Evolutionary conservation across 805 yeast genomes (phyloP).

Genomic region (Yamadazyma phyllophila): DNA sequence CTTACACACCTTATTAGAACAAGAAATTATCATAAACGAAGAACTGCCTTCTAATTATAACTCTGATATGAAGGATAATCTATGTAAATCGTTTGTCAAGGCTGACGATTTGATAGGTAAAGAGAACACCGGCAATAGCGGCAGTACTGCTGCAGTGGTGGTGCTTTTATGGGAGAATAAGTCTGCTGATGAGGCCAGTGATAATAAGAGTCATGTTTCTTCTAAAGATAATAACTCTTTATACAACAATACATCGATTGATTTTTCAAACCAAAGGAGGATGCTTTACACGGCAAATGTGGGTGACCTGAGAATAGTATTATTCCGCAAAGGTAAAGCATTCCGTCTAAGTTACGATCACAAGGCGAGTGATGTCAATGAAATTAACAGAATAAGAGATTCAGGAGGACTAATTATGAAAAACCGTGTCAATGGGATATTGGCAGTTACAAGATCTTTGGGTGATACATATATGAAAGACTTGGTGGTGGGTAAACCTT

Average conservation of each 20-base stretch:
- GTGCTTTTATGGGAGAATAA: constrained; percentile 75
- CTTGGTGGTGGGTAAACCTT: constrained; percentile 85
- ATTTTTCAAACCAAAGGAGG: constrained; percentile 48
- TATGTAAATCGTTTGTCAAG: constrained; percentile 66
- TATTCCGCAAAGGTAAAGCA: constrained; percentile 73
- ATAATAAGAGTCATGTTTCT: neutral
- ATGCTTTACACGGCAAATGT: constrained; percentile 92
- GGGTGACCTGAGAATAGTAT: constrained; percentile 86
- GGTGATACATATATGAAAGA: constrained; percentile 94
- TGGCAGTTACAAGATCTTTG: constrained; percentile 89
- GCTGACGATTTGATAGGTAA: constrained; percentile 70
- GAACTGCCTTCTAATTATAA: constrained; percentile 4
- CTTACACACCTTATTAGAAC: constrained; percentile 67
- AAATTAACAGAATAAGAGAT: constrained; percentile 68
- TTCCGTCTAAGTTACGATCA: constrained; percentile 87
- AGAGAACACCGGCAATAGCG: constrained; percentile 69
- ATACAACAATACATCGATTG: constrained; percentile 5
- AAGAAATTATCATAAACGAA: constrained; percentile 40
- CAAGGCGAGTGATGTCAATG: constrained; percentile 80
- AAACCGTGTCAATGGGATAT: constrained; percentile 90
- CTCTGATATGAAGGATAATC: constrained; percentile 51
- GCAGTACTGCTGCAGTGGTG: constrained; percentile 95
- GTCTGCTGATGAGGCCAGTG: constrained; percentile 16
- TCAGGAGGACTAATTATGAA: constrained; percentile 87
- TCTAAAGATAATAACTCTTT: constrained; percentile 2